Evolutionary conservation across 352 stramenopile species (phyloP), one percentile per base, ranked within the genome.

Genomic region (Blastocystis sp.): DNA sequence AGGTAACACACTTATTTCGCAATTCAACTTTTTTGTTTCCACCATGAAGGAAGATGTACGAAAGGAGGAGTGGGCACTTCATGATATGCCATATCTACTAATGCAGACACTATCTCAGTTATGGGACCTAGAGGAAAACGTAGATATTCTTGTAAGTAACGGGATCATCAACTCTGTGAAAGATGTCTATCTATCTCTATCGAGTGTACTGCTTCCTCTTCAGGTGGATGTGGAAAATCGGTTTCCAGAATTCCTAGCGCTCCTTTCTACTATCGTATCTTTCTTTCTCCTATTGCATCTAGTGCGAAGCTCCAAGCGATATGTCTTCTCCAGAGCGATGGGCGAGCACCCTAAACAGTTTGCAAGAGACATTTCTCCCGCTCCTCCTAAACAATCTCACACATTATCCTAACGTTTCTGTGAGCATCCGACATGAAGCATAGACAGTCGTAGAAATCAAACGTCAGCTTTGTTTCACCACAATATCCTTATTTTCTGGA

Each of bases 21-120:
- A 81, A 65, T 81, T 81, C 3, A 63, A 30, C 37, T 26, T 64
- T 8, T 81, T 62, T 81, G 53, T 20, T 2, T 65, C 43, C 9
- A 47, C 65, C 37, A 81, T 81, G 70, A 62, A 63, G 30, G 70
- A 81, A 45, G 53, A 65, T 39, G 16, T 47, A 30, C 53, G 55
- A 8, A 81, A 81, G 39, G 70, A 65, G n/a, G 70, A 81, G 50
- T 81, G 70, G 70, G 70, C 70, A 24, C 11, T 81, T 11, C 70
- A 81, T 20, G 70, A 81, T 43, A 81, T 81, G 70, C 37, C 70
- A 5, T 81, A 81, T 81, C 70, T 81, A 11, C n/a, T 81, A 2
- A 81, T 81, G 70, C 70, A 81, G 24, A 81, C 70, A 0, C 37
- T 81, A 13, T 81, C 70, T 30, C 70, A 81, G 39, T 47, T 81